Conservation (phyloP, 2,329 filamentous ascomycete genomes). For the Neonectria faginata region DNA sequence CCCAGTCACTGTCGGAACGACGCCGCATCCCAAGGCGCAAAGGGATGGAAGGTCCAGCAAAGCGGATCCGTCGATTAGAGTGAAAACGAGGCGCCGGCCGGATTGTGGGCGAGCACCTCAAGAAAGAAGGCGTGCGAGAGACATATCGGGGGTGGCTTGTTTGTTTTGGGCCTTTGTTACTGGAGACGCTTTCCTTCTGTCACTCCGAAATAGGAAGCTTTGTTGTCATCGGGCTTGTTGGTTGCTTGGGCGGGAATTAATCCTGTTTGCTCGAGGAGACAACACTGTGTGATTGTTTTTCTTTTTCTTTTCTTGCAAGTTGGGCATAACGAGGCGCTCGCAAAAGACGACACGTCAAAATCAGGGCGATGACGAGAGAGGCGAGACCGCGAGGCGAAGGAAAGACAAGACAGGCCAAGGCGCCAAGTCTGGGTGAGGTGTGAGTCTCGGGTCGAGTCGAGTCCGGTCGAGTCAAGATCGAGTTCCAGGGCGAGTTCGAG, state of each 20-base stretch:
- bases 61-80: conserved; percentile 15
- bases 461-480: background rate
- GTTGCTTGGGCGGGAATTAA: background rate
- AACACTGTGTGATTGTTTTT: background rate
- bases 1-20: conserved; percentile 19
- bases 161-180: background rate
- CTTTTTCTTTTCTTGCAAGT: background rate
- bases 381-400: conserved; percentile 13
- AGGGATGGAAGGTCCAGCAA: background rate
- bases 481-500: background rate
- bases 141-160: background rate
- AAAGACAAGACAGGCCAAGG: conserved; percentile 2
- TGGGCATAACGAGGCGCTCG: background rate
- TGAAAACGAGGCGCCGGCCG: background rate
- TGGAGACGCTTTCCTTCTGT: background rate
- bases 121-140: background rate
- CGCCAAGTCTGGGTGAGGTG: background rate
- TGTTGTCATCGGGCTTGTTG: conserved; percentile 4
- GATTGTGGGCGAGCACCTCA: background rate
- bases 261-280: background rate
- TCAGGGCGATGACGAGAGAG: conserved; percentile 15
- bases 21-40: background rate
- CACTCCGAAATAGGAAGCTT: background rate
- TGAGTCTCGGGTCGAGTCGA: background rate
- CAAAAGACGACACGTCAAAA: conserved; percentile 23